Base-by-base conservation (phyloP, 1,284 basidiomycete genomes). In the Phenoliferia sp. region DNA sequence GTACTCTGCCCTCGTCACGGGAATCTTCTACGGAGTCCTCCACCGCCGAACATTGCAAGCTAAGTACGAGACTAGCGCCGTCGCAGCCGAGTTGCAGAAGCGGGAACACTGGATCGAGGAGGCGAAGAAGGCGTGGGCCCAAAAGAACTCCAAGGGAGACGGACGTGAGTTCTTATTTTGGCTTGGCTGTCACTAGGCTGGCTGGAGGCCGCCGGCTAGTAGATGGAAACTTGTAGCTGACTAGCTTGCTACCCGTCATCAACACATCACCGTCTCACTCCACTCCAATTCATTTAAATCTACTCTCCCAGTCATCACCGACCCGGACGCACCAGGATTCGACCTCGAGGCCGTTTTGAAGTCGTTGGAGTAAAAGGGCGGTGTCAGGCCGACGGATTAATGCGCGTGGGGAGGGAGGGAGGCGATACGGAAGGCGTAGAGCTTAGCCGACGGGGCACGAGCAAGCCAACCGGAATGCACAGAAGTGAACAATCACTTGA, bases 271-370 rank as follows among this genome's bases (percentile, higher is more conserved):
- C 36, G 29, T 44, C 28, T 19, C 54, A 31, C n/a, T 28, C 17
- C 59, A 34, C n/a, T 39, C 16, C 26, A 22, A 36, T 26, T 29
- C 28, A 32, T 56, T 22, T 58, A n/a, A 12, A 31, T 31, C 26
- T 28, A 34, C 9, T 29, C 3, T n/a, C n/a, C 71, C 80, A 92
- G 92, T 94, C 75, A 82, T 95, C 75, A 90, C 91, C 72, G 87
- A 99, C 83, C 92, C 94, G 61, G 94, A 98, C 77, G 88, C 95
- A 81, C 92, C 94, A 70, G 88, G 86, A 74, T 99, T 99, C 82
- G 94, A 99, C 84, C 84, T 98, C 78, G 95, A 98, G 84, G 93
- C 93, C 82, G 83, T 97, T 73, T 79, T 98, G 79, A 80, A 78
- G 77, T 68, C 71, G 22, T 69, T 57, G 66, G 73, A 75, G 59